phyloP scores from a whole-genome alignment of 73 alveolate genomes.

The Paramecium tetraurelia region DNA sequence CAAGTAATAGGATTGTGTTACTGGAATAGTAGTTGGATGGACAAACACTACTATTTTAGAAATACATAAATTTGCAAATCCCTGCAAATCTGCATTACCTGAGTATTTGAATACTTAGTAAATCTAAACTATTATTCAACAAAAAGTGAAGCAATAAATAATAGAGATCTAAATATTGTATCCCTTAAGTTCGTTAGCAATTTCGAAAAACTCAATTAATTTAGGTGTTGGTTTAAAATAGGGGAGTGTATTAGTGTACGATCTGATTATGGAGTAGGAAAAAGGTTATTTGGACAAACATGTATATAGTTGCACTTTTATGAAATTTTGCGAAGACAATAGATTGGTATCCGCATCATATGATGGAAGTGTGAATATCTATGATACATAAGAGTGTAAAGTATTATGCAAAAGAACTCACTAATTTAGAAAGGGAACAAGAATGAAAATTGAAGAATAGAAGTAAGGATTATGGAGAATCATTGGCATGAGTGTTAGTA shows the following conservation, averaged over 20 bases:
- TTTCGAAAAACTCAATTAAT: neutral
- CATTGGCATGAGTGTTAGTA: neutral
- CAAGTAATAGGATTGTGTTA: neutral
- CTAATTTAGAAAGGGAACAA: constrained; percentile 36
- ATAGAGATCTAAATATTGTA: neutral
- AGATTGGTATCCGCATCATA: constrained; percentile 53
- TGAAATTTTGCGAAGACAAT: constrained; percentile 48
- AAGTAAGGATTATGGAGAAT: constrained; percentile 34
- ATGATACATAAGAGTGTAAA: constrained; percentile 46
- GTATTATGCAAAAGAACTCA: constrained; percentile 47
- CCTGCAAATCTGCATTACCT: neutral
- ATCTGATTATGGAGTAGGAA: neutral
- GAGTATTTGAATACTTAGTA: neutral
- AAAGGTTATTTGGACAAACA: neutral
- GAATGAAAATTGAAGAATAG: neutral
- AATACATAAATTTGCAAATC: constrained; percentile 18
- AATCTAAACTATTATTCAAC: neutral
- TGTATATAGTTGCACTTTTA: neutral
- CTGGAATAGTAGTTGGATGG: constrained; percentile 53
- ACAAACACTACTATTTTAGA: constrained; percentile 24
- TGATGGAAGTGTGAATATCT: constrained; percentile 52
- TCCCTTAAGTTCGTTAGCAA: neutral
- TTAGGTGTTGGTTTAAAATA: constrained; percentile 42
- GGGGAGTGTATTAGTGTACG: neutral
- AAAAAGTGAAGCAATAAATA: neutral